These are phyloP conservation scores for Acanthamoeba royreba DNA, from an alignment of 208 protist species.

Conservation along the genomic window DNA sequence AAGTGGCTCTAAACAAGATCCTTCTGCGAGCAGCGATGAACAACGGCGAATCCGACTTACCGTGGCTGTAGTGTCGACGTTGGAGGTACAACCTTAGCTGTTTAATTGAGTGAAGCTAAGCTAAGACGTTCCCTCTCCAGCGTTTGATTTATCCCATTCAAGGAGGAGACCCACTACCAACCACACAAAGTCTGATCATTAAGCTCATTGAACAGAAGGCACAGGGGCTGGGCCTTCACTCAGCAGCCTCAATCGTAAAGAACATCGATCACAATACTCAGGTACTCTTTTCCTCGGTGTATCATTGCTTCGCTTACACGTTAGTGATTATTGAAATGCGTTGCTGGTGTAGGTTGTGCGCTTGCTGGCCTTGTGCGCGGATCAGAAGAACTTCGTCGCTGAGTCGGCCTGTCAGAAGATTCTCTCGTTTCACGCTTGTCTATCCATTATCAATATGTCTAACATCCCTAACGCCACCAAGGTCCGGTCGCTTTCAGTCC, in stretches of 20 bases:
- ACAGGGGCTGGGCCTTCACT: background rate
- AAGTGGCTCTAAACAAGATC: no score
- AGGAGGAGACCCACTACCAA: background rate
- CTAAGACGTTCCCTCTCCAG: no score
- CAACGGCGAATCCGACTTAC: background rate
- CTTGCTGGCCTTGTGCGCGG: conserved; percentile 24
- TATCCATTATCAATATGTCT: conserved; percentile 5
- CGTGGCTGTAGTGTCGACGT: background rate
- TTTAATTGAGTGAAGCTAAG: no score
- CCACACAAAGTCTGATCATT: background rate
- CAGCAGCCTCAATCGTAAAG: background rate
- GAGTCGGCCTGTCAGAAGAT: conserved; percentile 46
- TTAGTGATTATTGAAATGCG: background rate
- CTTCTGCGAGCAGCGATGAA: background rate
- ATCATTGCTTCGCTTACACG: background rate
- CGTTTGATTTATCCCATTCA: background rate
- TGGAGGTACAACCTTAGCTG: background rate
- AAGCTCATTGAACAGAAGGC: conserved; percentile 34
- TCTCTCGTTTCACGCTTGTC: background rate
- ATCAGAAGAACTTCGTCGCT: conserved; percentile 47
- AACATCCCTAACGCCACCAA: conserved; percentile 22
- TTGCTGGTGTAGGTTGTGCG: conserved; percentile 45
- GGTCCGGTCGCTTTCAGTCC: no score
- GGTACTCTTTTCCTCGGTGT: background rate
- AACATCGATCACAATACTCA: conserved; percentile 48